A percentile compares a stretch with the other conserved stretches of the same genome.
Conservation (phyloP, 176 grass and related monocot genomes). For the Hordeum vulgare region DNA sequence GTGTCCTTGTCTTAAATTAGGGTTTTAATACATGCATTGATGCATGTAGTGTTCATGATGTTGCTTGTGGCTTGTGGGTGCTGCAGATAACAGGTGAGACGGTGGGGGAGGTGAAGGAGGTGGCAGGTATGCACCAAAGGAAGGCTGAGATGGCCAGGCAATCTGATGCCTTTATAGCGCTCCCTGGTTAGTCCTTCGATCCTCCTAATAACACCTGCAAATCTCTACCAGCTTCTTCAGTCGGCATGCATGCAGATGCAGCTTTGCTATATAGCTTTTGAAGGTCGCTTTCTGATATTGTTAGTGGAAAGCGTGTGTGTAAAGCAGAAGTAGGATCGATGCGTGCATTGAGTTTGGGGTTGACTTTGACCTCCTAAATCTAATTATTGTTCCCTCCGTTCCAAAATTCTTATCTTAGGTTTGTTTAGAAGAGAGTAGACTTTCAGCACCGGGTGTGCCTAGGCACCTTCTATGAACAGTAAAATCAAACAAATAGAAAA, state of each 20-base stretch:
- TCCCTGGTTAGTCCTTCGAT: slow-evolving; percentile 45
- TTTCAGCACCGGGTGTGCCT: no score
- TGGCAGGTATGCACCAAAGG: slow-evolving; percentile 65
- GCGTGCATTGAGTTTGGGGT: background rate
- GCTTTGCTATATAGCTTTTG: background rate
- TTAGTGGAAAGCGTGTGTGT: slow-evolving; percentile 35
- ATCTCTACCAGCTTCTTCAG: background rate
- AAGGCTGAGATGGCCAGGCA: slow-evolving; percentile 72
- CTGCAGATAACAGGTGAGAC: slow-evolving; percentile 64
- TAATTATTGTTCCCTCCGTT: no score
- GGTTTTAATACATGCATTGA: background rate
- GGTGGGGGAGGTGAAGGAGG: slow-evolving; percentile 57
- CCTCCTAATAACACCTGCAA: background rate
- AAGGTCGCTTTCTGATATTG: background rate
- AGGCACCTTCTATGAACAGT: no score
- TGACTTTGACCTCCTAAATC: slow-evolving; percentile 39
- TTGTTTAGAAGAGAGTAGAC: no score
- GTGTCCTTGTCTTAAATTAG: background rate
- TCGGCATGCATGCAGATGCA: background rate
- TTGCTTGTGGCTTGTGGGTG: slow-evolving; percentile 17
- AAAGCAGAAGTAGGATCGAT: background rate
- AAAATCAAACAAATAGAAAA: no score
- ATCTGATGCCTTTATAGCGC: slow-evolving; percentile 71
- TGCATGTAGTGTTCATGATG: background rate
- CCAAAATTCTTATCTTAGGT: no score